phyloP scores from a whole-genome alignment of 78 protist species.

The Dictyostelium capitatum region DNA sequence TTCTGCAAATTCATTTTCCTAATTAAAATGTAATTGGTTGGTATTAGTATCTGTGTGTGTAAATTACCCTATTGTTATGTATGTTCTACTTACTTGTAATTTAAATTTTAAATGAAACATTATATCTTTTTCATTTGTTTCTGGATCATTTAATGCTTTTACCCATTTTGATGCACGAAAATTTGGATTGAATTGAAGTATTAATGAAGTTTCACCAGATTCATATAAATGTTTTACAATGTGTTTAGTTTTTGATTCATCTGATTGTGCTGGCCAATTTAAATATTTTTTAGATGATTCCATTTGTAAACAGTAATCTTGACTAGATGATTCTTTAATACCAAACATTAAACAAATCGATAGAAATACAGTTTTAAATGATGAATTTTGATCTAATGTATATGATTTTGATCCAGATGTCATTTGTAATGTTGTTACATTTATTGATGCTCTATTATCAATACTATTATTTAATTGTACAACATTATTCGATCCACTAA shows the following conservation, averaged over 20 bases:
- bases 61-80: background rate
- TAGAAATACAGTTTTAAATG: conserved; percentile 58
- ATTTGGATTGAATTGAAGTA: conserved; percentile 36
- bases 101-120: conserved; percentile 72
- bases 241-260: conserved; percentile 49
- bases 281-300: conserved; percentile 53
- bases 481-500: conserved; percentile 15
- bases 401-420: conserved; percentile 36
- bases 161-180: conserved; percentile 63
- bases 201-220: conserved; percentile 41
- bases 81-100: conserved; percentile 38
- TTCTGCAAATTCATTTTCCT: conserved; percentile 79
- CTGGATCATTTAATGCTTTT: conserved; percentile 26
- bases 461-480: background rate
- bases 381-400: conserved; percentile 35
- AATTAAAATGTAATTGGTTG: background rate
- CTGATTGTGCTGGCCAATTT: conserved; percentile 54
- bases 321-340: background rate
- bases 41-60: background rate
- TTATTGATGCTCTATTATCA: conserved; percentile 27
- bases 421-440: conserved; percentile 29
- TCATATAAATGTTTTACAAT: conserved; percentile 58
- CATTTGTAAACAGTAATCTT: conserved; percentile 34
- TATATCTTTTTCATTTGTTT: conserved; percentile 47
- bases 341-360: conserved; percentile 69